A percentile compares a stretch with the other conserved stretches of the same genome.
Evolutionary conservation across 768 basidiomycete genomes (phyloP).

Genomic region (Coprinopsis sp.): DNA sequence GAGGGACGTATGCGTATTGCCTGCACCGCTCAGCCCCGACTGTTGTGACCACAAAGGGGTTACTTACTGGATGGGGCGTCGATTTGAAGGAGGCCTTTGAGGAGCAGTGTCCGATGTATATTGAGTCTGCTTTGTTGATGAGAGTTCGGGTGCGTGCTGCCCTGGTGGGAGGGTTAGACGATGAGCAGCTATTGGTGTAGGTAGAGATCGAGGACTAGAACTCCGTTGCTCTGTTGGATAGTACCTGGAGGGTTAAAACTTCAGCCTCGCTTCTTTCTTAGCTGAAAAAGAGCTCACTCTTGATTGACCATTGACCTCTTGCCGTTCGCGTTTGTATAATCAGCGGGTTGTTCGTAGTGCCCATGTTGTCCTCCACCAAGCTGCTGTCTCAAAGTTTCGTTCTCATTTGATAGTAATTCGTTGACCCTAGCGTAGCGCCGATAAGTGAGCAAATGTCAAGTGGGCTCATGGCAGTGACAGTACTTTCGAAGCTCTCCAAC

Average conservation of each 20-base stretch:
- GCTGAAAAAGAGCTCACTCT: too few relatives aligned
- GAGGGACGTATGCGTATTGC: conserved; percentile 62
- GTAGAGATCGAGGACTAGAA: conserved; percentile 60
- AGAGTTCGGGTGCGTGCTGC: conserved; percentile 47
- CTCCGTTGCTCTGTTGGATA: conserved; percentile 16
- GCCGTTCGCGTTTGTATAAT: conserved; percentile 7
- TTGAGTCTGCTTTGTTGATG: conserved; percentile 22
- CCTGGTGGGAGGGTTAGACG: conserved; percentile 64
- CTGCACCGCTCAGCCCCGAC: conserved; percentile 30
- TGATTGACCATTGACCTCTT: too few relatives aligned
- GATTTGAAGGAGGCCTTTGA: conserved; percentile 12
- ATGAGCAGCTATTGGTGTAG: conserved; percentile 54
- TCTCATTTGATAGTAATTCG: conserved; percentile 46
- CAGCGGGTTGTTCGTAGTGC: conserved; percentile 15
- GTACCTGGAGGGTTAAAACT: conserved; percentile 1
- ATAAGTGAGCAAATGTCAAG: conserved; percentile 6
- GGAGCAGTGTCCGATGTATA: background rate
- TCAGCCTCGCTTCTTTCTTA: too few relatives aligned
- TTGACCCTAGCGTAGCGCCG: conserved; percentile 35
- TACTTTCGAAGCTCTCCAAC: conserved; percentile 56
- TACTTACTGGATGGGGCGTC: conserved; percentile 25
- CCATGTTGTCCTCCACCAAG: conserved; percentile 18
- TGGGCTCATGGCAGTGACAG: conserved; percentile 1
- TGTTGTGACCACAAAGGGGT: background rate
- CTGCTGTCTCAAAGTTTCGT: conserved; percentile 41